A percentile compares a stretch with the other conserved stretches of the same genome.
phyloP scores from a whole-genome alignment of 1,284 basidiomycete genomes.

The Ceratobasidium sp. region DNA sequence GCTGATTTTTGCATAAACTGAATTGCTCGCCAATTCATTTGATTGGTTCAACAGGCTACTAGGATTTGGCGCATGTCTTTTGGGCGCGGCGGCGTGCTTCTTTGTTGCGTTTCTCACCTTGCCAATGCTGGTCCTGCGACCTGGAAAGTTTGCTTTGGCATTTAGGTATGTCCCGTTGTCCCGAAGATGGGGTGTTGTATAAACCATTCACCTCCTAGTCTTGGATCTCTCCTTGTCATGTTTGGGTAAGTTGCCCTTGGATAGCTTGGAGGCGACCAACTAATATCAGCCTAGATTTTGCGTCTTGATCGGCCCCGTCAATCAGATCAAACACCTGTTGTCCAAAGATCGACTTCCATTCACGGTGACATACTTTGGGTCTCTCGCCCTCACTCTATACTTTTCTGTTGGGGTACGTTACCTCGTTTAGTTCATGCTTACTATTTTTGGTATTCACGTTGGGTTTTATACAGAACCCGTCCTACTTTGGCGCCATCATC shows the following conservation, averaged over 20 bases:
- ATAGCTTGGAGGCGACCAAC: slow-evolving; percentile 46
- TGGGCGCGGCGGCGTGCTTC: slow-evolving; percentile 94
- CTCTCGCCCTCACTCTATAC: slow-evolving; percentile 83
- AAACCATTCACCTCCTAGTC: slow-evolving; percentile 51
- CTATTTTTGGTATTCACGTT: not conserved
- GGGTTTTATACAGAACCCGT: slow-evolving; percentile 63
- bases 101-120: slow-evolving; percentile 92
- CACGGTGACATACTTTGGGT: slow-evolving; percentile 81
- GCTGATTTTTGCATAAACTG: too few relatives aligned
- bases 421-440: slow-evolving; percentile 1
- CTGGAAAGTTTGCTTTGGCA: slow-evolving; percentile 86
- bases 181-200: not conserved
- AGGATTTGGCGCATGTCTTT: slow-evolving; percentile 90
- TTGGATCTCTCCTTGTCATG: slow-evolving; percentile 87
- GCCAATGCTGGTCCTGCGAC: slow-evolving; percentile 81
- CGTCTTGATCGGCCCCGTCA: slow-evolving; percentile 83
- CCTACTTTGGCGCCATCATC: slow-evolving; percentile 83
- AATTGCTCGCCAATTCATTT: not conserved
- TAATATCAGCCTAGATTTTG: slow-evolving; percentile 63
- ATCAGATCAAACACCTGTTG: slow-evolving; percentile 87
- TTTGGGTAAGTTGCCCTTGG: slow-evolving; percentile 65
- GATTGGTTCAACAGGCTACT: slow-evolving; percentile 80
- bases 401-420: slow-evolving; percentile 81
- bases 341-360: slow-evolving; percentile 88
- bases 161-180: slow-evolving; percentile 62